phyloP scores from a whole-genome alignment of 1,284 basidiomycete species.

The Leccinum colubrinum region DNA sequence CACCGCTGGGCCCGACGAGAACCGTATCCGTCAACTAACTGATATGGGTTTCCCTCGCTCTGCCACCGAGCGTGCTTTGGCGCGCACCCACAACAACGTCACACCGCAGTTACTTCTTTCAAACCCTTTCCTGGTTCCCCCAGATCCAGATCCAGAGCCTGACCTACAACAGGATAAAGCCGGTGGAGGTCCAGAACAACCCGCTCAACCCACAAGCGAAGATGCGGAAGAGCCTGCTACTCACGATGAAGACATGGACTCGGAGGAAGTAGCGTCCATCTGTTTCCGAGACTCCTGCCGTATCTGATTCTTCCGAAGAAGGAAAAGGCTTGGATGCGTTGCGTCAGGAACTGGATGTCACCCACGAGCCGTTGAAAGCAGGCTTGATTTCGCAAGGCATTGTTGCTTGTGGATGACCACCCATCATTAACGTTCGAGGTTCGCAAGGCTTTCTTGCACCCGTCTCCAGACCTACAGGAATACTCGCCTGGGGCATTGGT shows the following conservation, averaged over 20 bases:
- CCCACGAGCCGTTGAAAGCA: slow-evolving; percentile 65
- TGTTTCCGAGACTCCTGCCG: slow-evolving; percentile 8
- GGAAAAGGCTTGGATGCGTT: slow-evolving; percentile 61
- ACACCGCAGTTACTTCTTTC: slow-evolving; percentile 83
- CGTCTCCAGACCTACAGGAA: slow-evolving; percentile 55
- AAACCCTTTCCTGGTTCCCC: slow-evolving; percentile 77
- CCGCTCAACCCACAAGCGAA: slow-evolving; percentile 27
- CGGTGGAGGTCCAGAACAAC: slow-evolving; percentile 27
- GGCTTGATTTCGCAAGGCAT: slow-evolving; percentile 64
- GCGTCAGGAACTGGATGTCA: slow-evolving; percentile 61
- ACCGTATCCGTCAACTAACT: slow-evolving; percentile 76
- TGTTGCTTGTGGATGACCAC: slow-evolving; percentile 85
- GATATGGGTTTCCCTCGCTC: slow-evolving; percentile 97
- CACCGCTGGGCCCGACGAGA: slow-evolving; percentile 65
- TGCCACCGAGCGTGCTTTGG: slow-evolving; percentile 81
- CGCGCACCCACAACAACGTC: slow-evolving; percentile 87
- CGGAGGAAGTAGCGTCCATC: slow-evolving; percentile 25
- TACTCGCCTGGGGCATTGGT: slow-evolving; percentile 68
- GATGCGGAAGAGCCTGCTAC: slow-evolving; percentile 24
- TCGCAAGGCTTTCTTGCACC: slow-evolving; percentile 73
- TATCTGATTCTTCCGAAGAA: slow-evolving; percentile 21
- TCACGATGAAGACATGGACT: slow-evolving; percentile 31
- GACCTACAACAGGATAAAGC: slow-evolving; percentile 39
- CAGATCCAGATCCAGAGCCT: slow-evolving; percentile 55
- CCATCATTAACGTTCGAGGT: slow-evolving; percentile 90